Percentiles rank a stretch among this genome's conserved stretches.
Evolutionary conservation across 2,329 filamentous ascomycete genomes (phyloP).

Genomic region (Nannizziopsis arthrosporioides): DNA sequence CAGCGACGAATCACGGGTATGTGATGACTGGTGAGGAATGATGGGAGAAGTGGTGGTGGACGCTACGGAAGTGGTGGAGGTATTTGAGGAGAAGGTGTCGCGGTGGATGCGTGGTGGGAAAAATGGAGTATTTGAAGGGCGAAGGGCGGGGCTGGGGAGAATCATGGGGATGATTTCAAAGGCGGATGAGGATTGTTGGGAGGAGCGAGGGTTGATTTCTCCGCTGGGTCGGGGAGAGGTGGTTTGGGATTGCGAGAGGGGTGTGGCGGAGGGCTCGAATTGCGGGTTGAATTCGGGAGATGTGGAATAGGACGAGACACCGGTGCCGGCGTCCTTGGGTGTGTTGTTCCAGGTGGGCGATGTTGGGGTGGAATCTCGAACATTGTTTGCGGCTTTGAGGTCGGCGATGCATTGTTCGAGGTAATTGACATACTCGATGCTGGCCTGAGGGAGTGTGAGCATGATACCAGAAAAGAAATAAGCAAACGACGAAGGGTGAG

Average conservation of each 20-base stretch:
- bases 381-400: conserved; percentile 49
- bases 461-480: conserved; percentile 1
- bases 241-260: neutral
- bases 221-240: conserved; percentile 7
- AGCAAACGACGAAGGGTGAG: neutral
- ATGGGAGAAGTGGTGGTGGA: conserved; percentile 12
- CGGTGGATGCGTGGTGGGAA: conserved; percentile 5
- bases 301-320: conserved; percentile 24
- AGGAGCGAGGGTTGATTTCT: conserved; percentile 16
- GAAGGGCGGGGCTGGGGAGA: conserved; percentile 29
- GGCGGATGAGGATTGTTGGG: conserved; percentile 7
- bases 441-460: conserved; percentile 49
- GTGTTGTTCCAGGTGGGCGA: conserved; percentile 19
- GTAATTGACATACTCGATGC: conserved; percentile 92
- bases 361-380: conserved; percentile 15
- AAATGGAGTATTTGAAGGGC: conserved; percentile 9
- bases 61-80: conserved; percentile 12
- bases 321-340: conserved; percentile 13
- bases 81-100: conserved; percentile 7
- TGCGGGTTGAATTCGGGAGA: conserved; percentile 27
- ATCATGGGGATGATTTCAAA: conserved; percentile 24
- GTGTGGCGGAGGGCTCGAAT: conserved; percentile 9
- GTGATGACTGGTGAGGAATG: conserved; percentile 5
- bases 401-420: conserved; percentile 77
- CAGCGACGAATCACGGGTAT: conserved; percentile 5